Evolutionary conservation across 257 asterid genomes (phyloP), one percentile per base, ranked within the genome.

Genomic region (Solanum paucissectum): DNA sequence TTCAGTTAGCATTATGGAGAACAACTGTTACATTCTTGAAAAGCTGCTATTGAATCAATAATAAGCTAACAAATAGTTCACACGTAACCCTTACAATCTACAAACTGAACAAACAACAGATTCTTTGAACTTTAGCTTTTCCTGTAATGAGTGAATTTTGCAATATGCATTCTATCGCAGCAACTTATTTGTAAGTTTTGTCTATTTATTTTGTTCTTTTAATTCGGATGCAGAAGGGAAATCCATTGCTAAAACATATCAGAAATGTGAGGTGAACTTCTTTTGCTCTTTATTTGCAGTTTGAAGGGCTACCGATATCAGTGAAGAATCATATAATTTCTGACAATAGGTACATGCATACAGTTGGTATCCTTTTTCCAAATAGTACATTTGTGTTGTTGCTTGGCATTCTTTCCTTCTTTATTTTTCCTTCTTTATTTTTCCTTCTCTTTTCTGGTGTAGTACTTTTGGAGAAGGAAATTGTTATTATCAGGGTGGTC

Each of bases 201-300:
- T 42, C 66, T n/a, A 36, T 36, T 46, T 90, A n/a, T 37, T 74
- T 14, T 44, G 58, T 37, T 18, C 8, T 69, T 87, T 75, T 23
- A 34, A 21, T 21, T 74, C 64, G 34, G 36, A 36, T 94, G 95
- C 96, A 97, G 99, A 95, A 95, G 90, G 98, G 99, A 52, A 95
- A 97, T 91, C 98, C 99, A 58, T 90, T 95, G 91, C 96, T 97
- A 75, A 97, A 97, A 91, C 97, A 97, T 89, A 95, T 97, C 87
- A 91, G 99, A 92, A 97, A 97, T 64, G 98, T 93, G 62, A 92
- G 98, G 88, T 97, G 98, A 98, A 94, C 91, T 79, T 97, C 98
- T 12, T 94, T 98, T 88, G 98, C 98, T 86, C 97, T 97, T 84
- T 97, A 94, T 92, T 89, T 97, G 87, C 94, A 98, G 99, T 96